These are phyloP conservation scores for Isatis lusitanica DNA, from an alignment of 441 rosid genomes.

Conservation along the genomic window DNA sequence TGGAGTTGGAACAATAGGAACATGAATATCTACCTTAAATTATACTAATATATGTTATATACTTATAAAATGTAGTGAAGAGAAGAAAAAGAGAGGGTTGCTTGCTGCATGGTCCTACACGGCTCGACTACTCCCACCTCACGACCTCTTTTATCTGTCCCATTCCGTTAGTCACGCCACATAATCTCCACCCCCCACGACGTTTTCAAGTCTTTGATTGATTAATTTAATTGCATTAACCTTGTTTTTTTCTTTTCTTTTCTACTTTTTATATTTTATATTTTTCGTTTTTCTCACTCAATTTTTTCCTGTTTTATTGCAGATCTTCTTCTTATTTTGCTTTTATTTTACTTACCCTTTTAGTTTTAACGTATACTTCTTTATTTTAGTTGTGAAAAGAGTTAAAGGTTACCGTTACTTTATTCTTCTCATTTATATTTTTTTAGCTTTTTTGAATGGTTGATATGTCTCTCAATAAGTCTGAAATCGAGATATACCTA, in stretches of 20 bases:
- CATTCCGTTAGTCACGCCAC: conserved; percentile 38
- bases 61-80: background rate
- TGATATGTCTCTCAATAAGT: conserved; percentile 2
- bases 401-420: background rate
- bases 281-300: background rate
- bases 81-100: background rate
- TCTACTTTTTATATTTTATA: background rate
- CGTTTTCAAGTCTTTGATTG: conserved; percentile 16
- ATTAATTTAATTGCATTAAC: conserved; percentile 10
- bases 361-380: background rate
- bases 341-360: background rate
- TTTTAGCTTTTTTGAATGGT: conserved; percentile 10
- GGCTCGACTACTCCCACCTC: conserved; percentile 23
- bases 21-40: too few species aligned
- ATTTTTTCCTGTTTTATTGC: background rate
- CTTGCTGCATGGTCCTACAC: conserved; percentile 14
- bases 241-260: background rate
- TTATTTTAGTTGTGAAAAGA: background rate
- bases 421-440: conserved; percentile 16
- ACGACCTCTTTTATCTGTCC: conserved; percentile 16
- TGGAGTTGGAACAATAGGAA: too few species aligned
- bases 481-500: conserved; percentile 34
- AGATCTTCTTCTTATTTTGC: background rate
- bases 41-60: background rate
- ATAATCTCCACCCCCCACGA: background rate